Base-by-base conservation (phyloP, 1,139 yeast species). In the Blastobotrys elegans region DNA sequence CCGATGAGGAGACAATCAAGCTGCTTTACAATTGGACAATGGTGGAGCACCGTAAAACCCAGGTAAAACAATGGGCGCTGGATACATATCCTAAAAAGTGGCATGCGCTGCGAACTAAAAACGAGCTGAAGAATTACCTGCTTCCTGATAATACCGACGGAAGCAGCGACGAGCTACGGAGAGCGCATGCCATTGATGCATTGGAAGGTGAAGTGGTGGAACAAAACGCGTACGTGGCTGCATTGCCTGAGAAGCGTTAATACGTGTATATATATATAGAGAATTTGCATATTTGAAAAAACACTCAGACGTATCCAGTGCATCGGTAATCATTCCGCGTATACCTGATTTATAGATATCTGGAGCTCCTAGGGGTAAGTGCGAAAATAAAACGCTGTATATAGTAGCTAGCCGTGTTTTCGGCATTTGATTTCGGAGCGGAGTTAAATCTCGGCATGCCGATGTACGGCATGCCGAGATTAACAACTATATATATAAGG, bases 11-110 rank as follows among this genome's bases (percentile, higher is more conserved):
- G n/a, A 72, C 80, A 4, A 62, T 85, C 35, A 71, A 75, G 41
- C 68, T 79, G 1, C 61, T 84, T 58, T 79, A 84, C 59, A 82
- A 82, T 58, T 82, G 77, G 72, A 79, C 87, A 31, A 64, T 78
- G 49, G 73, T 75, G 13, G 69, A 70, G 2, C 63, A 68, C 1
- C 73, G 76, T 4, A 84, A 80, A 55, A 56, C 63, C 5, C 62
- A 67, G 40, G 70, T 84, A 2, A 73, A 69, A 29, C 54, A 65
- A 11, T 84, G 86, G 83, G 88, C 88, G 0, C 49, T 59, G 13
- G 50, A 61, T 36, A 62, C 69, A 5, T 72, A 75, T 55, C 68
- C 73, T 0, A 61, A 64, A 1, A 55, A 67, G 17, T 84, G 92
- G 92, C 37, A 40, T 24, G 60, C 68, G n/a, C 70, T 70, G 24